A percentile compares a stretch with the other conserved stretches of the same genome.
Evolutionary conservation across 1,139 yeast genomes (phyloP).

Genomic region (Blastobotrys proliferans): DNA sequence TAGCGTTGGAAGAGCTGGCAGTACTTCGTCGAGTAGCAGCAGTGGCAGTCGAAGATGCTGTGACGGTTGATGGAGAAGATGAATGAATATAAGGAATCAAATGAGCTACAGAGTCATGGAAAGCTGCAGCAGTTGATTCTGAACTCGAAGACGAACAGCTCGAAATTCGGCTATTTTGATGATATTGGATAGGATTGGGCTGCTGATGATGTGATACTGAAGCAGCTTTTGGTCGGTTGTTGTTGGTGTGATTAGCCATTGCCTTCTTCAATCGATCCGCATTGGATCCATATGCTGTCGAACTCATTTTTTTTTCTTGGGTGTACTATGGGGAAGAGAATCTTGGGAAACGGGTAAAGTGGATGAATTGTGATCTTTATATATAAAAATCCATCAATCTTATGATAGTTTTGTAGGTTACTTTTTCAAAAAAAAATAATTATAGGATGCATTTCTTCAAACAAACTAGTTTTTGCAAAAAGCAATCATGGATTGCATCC

Average conservation of each 20-base stretch:
- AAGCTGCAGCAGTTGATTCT: neutral
- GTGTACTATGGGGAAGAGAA: neutral
- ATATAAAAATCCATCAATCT: too few relatives aligned
- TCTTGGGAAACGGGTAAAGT: too few relatives aligned
- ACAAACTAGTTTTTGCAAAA: too few relatives aligned
- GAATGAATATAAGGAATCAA: slow-evolving; percentile 9
- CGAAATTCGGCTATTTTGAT: slow-evolving; percentile 4
- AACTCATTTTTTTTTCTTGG: neutral
- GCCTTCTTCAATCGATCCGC: slow-evolving; percentile 16
- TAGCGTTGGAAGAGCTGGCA: slow-evolving; percentile 6
- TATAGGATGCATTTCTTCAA: too few relatives aligned
- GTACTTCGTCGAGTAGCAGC: slow-evolving; percentile 9
- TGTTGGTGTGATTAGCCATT: slow-evolving; percentile 8
- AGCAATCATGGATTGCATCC: too few relatives aligned
- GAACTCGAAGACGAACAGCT: slow-evolving; percentile 5
- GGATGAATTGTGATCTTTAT: too few relatives aligned
- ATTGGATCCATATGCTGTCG: slow-evolving; percentile 14
- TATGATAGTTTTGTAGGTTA: too few relatives aligned
- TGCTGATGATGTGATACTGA: neutral
- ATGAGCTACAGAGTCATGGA: slow-evolving; percentile 11
- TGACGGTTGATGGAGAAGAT: slow-evolving; percentile 3
- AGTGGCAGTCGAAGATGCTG: slow-evolving; percentile 1
- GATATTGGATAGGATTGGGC: neutral
- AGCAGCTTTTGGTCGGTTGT: neutral
- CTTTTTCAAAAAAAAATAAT: too few relatives aligned